Evolutionary conservation across 176 grass and related monocot species (phyloP).

Genomic region (Bothriochloa decipiens): DNA sequence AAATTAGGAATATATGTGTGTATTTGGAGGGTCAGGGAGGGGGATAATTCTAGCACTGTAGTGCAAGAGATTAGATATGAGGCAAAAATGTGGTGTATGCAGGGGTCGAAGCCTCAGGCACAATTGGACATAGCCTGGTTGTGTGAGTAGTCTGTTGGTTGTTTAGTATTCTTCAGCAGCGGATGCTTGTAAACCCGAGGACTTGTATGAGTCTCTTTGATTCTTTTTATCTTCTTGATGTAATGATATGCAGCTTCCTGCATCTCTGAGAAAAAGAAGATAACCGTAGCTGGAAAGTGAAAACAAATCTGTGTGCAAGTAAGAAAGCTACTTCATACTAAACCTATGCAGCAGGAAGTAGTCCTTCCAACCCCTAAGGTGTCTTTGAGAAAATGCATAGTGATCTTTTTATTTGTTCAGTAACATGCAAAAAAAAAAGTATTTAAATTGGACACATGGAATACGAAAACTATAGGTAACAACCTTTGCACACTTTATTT

Average conservation of each 20-base stretch:
- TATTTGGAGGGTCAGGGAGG: background rate
- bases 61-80: background rate
- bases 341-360: background rate
- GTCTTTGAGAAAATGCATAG: background rate
- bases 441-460: background rate
- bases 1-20: background rate
- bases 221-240: background rate
- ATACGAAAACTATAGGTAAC: conserved; percentile 2
- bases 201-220: background rate
- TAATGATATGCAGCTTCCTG: background rate
- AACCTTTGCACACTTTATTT: conserved; percentile 78
- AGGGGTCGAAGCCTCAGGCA: background rate
- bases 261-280: background rate
- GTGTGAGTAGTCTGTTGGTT: background rate
- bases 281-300: background rate
- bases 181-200: background rate
- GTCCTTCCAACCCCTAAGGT: background rate
- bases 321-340: background rate
- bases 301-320: background rate
- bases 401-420: background rate
- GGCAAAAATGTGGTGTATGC: background rate
- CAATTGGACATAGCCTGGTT: background rate
- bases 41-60: background rate
- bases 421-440: background rate
- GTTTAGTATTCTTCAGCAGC: background rate